These are phyloP conservation scores for Aspergillus steynii DNA, from an alignment of 495 filamentous ascomycete species.

Conservation along the genomic window DNA sequence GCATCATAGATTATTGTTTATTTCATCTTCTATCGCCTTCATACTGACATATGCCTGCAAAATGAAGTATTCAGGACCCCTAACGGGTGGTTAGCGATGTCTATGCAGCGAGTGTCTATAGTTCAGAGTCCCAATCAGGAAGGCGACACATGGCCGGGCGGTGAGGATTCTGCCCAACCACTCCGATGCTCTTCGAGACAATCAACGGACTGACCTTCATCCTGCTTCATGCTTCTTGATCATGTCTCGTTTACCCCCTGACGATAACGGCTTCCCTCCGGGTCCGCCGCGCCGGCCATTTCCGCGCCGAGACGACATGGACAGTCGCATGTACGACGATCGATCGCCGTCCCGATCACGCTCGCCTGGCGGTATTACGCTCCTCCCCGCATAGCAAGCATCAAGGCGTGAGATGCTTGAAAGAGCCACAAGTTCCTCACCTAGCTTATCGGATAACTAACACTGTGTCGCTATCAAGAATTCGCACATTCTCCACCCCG, in stretches of 20 bases:
- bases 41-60: too few species aligned
- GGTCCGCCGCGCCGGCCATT: conserved; percentile 29
- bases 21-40: too few species aligned
- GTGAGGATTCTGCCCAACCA: conserved; percentile 3
- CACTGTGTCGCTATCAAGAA: conserved; percentile 32
- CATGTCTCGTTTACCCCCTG: conserved; percentile 37
- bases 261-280: conserved; percentile 31
- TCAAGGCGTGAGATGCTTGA: conserved; percentile 18
- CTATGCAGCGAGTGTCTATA: too few species aligned
- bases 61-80: too few species aligned
- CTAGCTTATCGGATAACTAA: conserved; percentile 27
- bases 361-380: conserved; percentile 46
- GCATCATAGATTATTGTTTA: too few species aligned
- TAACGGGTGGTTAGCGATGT: too few species aligned
- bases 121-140: background rate
- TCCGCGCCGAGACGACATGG: conserved; percentile 37
- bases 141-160: background rate
- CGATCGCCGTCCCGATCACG: conserved; percentile 40
- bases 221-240: conserved; percentile 11
- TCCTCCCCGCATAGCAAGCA: conserved; percentile 43
- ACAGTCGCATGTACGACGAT: conserved; percentile 54
- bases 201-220: conserved; percentile 1
- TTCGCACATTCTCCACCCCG: conserved; percentile 39
- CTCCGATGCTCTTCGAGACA: background rate
- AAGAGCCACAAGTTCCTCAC: conserved; percentile 8